phyloP scores from a whole-genome alignment of 2,329 filamentous ascomycete species.

The Alternaria tenuissima region DNA sequence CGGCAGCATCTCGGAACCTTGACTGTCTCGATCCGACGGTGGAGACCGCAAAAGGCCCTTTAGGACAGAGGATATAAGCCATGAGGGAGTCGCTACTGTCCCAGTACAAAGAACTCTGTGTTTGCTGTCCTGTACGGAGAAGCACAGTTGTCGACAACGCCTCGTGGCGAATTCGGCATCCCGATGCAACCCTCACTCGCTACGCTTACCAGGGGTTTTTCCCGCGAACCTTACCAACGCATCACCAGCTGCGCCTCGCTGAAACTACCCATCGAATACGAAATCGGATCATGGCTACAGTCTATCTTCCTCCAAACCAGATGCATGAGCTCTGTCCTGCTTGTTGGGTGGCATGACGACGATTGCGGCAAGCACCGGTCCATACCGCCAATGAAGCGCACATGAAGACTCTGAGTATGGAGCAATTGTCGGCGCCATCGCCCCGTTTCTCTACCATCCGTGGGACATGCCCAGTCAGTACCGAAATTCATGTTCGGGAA shows the following conservation, averaged over 20 bases:
- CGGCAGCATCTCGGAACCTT: slow-evolving; percentile 40
- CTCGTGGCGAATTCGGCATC: slow-evolving; percentile 25
- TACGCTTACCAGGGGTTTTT: slow-evolving; percentile 19
- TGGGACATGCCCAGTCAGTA: slow-evolving; percentile 20
- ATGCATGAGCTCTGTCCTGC: slow-evolving; percentile 15
- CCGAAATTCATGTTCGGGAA: slow-evolving; percentile 8
- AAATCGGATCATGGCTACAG: slow-evolving; percentile 16
- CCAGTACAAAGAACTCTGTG: slow-evolving; percentile 5
- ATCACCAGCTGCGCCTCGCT: slow-evolving; percentile 23
- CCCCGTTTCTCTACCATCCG: slow-evolving; percentile 16
- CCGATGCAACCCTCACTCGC: slow-evolving; percentile 27
- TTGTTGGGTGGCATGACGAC: slow-evolving; percentile 26
- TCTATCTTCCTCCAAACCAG: slow-evolving; percentile 12
- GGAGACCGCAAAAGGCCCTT: slow-evolving; percentile 49
- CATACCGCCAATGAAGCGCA: slow-evolving; percentile 15
- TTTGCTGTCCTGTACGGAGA: slow-evolving; percentile 13
- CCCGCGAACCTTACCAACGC: slow-evolving; percentile 17
- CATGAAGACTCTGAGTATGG: slow-evolving; percentile 10
- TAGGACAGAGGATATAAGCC: slow-evolving; percentile 40
- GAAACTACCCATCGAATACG: slow-evolving; percentile 18
- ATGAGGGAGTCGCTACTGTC: slow-evolving; percentile 25
- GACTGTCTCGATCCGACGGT: slow-evolving; percentile 22
- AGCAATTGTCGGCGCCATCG: slow-evolving; percentile 21
- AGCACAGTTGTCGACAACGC: slow-evolving; percentile 14
- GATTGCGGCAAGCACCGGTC: slow-evolving; percentile 15